Evolutionary conservation across 768 basidiomycete species (phyloP).

Genomic region (Tulasnella sp.): DNA sequence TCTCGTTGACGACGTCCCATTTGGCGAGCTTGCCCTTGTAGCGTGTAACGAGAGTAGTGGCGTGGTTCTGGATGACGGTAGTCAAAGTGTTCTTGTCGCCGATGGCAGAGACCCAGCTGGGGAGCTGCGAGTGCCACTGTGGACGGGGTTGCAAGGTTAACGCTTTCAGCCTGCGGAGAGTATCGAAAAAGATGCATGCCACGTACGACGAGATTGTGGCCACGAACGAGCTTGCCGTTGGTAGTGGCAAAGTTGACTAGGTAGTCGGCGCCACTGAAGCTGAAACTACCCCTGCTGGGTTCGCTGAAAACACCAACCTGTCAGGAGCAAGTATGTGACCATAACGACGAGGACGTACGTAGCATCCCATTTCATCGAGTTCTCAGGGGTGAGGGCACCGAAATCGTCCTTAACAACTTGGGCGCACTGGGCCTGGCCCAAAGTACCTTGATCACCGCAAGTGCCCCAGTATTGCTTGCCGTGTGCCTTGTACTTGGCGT

Average conservation of each 20-base stretch:
- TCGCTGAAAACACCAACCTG: neutral
- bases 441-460: neutral
- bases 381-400: constrained; percentile 23
- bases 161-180: too few relatives aligned
- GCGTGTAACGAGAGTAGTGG: constrained; percentile 15
- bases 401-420: constrained; percentile 20
- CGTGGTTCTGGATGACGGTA: constrained; percentile 22
- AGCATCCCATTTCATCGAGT: constrained; percentile 16
- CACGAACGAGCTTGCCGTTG: constrained; percentile 20
- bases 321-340: too few relatives aligned
- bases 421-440: constrained; percentile 8
- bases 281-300: constrained; percentile 15
- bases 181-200: too few relatives aligned
- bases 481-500: too few relatives aligned
- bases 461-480: constrained; percentile 11
- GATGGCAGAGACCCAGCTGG: constrained; percentile 19
- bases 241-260: constrained; percentile 21
- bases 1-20: constrained; percentile 27
- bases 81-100: constrained; percentile 18
- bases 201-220: constrained; percentile 20
- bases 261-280: constrained; percentile 18
- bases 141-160: too few relatives aligned
- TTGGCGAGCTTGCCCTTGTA: constrained; percentile 19
- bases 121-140: constrained; percentile 20
- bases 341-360: neutral